Conservation (phyloP, 139 green algal genomes). For the Chlamydomonas schloesseri region DNA sequence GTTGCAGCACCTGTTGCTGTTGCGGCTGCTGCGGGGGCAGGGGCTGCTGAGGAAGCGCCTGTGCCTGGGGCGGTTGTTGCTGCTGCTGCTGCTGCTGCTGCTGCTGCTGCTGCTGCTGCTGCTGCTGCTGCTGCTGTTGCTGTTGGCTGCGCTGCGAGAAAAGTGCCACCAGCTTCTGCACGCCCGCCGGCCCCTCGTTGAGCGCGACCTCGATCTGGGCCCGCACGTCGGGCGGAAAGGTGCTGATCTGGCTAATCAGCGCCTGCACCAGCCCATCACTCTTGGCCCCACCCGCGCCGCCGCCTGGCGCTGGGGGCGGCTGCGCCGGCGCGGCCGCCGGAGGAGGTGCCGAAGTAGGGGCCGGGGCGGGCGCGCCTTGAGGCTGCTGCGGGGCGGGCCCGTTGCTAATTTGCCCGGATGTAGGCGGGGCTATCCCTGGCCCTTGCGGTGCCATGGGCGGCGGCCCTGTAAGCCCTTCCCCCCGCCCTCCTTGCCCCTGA, state of each 20-base stretch:
- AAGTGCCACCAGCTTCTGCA: neutral
- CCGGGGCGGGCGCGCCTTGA: neutral
- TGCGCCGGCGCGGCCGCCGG: neutral
- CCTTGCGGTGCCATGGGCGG: no score
- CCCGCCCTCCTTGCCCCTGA: no score
- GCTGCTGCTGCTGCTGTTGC: slow-evolving; percentile 32
- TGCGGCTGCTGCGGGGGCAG: neutral
- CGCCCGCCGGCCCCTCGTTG: neutral
- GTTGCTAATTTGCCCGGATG: no score
- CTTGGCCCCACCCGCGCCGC: neutral
- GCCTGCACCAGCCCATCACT: neutral
- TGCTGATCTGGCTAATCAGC: slow-evolving; percentile 20
- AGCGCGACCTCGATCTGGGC: slow-evolving; percentile 7
- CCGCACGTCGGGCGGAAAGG: neutral
- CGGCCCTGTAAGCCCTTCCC: no score
- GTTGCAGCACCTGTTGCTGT: neutral
- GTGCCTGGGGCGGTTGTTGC: neutral
- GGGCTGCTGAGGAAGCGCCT: neutral
- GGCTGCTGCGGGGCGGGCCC: no score
- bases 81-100: neutral
- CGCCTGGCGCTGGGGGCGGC: neutral
- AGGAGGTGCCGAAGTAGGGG: neutral
- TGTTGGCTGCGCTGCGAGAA: neutral
- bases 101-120: neutral
- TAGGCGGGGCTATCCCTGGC: no score